Conservation (phyloP, 1,284 basidiomycete genomes). For the Apiotrichum mycotoxinovorans region DNA sequence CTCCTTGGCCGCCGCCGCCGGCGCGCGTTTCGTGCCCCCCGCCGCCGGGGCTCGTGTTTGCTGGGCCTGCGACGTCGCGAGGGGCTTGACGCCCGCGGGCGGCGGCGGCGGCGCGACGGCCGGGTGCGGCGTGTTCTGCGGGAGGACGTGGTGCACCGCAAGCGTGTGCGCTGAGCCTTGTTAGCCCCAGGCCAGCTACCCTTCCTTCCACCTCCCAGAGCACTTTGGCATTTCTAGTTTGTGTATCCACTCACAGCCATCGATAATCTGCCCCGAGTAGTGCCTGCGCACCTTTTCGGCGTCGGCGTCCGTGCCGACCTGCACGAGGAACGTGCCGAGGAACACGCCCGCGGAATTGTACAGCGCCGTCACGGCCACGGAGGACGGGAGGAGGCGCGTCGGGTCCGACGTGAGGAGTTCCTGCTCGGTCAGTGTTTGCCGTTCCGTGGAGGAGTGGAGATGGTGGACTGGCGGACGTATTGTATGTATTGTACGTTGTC, state of each 20-base stretch:
- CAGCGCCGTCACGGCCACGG: conserved; percentile 30
- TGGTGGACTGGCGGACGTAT: background rate
- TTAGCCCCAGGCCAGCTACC: no score
- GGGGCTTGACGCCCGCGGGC: conserved; percentile 4
- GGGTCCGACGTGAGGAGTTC: conserved; percentile 35
- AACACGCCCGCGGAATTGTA: conserved; percentile 25
- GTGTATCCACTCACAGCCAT: conserved; percentile 42
- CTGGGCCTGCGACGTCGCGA: conserved; percentile 5
- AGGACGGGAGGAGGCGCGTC: conserved; percentile 24
- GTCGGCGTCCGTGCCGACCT: conserved; percentile 31
- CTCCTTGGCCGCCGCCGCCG: conserved; percentile 37
- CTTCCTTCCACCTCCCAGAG: no score
- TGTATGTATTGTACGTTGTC: no score
- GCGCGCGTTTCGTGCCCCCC: background rate
- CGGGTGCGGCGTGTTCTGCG: conserved; percentile 27
- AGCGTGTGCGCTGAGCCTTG: conserved; percentile 35
- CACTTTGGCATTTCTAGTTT: no score
- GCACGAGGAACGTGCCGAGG: conserved; percentile 35
- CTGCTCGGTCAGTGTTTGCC: conserved; percentile 17
- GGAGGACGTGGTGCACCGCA: conserved; percentile 41
- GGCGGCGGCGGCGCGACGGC: conserved; percentile 6
- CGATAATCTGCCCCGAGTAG: conserved; percentile 41
- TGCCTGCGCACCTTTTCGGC: conserved; percentile 37
- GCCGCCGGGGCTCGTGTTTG: background rate
- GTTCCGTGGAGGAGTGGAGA: background rate